These are phyloP conservation scores for Brassica balearica DNA, from an alignment of 441 rosid species.

Conservation along the genomic window DNA sequence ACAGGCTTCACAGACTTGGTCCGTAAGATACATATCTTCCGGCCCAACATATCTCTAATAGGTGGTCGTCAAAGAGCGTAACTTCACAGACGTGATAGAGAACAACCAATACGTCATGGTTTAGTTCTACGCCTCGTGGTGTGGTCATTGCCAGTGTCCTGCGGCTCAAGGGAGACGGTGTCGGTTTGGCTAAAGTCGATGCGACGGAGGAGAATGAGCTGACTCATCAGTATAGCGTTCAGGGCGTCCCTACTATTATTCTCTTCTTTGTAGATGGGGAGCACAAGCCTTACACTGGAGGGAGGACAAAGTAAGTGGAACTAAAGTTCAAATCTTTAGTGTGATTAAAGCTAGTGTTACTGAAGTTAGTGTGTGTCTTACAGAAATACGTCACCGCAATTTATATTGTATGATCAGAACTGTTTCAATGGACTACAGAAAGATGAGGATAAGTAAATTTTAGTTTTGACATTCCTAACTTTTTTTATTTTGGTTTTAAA, in stretches of 20 bases:
- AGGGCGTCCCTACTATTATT: conserved; percentile 86
- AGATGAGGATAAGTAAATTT: background rate
- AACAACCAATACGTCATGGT: no score
- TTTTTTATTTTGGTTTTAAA: background rate
- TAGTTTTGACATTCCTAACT: background rate
- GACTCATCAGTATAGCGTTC: conserved; percentile 61
- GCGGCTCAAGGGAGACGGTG: no score
- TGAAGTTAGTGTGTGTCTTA: no score
- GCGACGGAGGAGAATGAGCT: conserved; percentile 43
- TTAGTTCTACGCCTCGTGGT: no score
- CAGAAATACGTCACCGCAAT: no score
- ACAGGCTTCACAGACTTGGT: no score
- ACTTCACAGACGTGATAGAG: no score
- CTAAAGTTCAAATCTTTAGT: background rate
- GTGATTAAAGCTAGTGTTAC: background rate
- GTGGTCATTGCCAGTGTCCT: no score
- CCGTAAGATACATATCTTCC: no score
- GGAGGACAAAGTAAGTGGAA: conserved; percentile 76
- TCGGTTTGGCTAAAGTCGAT: no score
- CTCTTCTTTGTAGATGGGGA: conserved; percentile 82
- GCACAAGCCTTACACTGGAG: conserved; percentile 77
- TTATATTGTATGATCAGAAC: background rate
- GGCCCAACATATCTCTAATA: no score
- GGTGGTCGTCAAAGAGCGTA: no score
- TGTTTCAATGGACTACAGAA: background rate